Evolutionary conservation across 495 filamentous ascomycete genomes (phyloP).

Genomic region (Haplographium delicatum): DNA sequence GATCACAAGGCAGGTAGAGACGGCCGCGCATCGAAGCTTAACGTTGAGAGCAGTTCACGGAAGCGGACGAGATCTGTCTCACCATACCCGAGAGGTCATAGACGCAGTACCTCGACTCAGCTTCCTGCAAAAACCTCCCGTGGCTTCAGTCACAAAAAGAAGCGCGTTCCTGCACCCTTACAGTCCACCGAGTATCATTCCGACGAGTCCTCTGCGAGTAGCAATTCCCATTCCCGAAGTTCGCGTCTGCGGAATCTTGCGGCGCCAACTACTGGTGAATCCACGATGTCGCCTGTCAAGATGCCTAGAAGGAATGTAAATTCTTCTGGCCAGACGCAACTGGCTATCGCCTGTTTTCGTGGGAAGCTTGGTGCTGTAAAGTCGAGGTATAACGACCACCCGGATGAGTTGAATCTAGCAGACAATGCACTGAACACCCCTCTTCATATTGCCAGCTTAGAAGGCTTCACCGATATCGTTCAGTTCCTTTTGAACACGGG

Average conservation of each 20-base stretch:
- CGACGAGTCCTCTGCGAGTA: constrained; percentile 67
- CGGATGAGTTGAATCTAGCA: constrained; percentile 78
- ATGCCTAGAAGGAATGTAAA: constrained; percentile 77
- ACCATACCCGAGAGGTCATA: constrained; percentile 51
- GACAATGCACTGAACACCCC: constrained; percentile 95
- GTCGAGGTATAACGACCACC: constrained; percentile 63
- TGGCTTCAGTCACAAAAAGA: constrained; percentile 50
- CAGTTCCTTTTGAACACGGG: constrained; percentile 73
- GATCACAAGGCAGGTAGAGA: constrained; percentile 18
- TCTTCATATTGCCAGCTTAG: constrained; percentile 81
- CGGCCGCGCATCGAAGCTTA: constrained; percentile 6
- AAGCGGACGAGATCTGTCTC: constrained; percentile 58
- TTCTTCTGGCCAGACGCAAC: constrained; percentile 74
- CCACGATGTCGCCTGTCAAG: constrained; percentile 58
- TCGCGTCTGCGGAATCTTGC: constrained; percentile 60
- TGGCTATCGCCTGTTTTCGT: constrained; percentile 78
- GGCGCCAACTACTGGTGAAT: constrained; percentile 49
- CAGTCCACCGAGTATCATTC: constrained; percentile 64
- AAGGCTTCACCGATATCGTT: constrained; percentile 77
- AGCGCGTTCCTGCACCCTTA: constrained; percentile 51
- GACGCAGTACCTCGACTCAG: constrained; percentile 63
- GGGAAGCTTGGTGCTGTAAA: constrained; percentile 69
- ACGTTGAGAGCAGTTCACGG: constrained; percentile 8
- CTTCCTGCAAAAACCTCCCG: constrained; percentile 38
- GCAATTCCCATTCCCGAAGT: constrained; percentile 63